Base-by-base conservation (phyloP, 2,329 filamentous ascomycete species). In the Colletotrichum sp. region DNA sequence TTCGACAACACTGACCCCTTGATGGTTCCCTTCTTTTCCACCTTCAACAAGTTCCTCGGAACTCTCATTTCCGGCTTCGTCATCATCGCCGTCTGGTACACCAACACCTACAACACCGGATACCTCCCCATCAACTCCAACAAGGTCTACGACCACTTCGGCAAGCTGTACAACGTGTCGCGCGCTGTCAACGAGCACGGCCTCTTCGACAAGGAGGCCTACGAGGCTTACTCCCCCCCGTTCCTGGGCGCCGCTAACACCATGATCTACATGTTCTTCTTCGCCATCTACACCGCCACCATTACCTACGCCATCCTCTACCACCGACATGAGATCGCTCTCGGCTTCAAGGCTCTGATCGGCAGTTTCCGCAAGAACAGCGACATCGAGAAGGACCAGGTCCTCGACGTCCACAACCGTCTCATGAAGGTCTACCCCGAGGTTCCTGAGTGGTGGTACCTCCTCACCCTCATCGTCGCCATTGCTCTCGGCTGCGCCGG, bases 1-100 rank as follows among this genome's bases (percentile, higher is more conserved):
- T 78, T 60, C 79, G 78, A 13, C 60, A 76, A 76, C 71, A 80
- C 84, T 78, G 83, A 86, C 65, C 86, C 86, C 4, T 79, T 87
- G 69, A 88, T 88, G 85, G 84, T 88, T 9, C 89, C 89, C 5
- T 89, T 89, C 80, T 90, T 92, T 83, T 90, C 90, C 32, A 93
- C 92, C 59, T 86, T 91, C 71, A 94, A 94, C 82, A 90, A 89
- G 26, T 86, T 93, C 76, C 83, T 92, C 60, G 92, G 92, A 34
- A 87, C 90, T 66, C 86, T 92, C 15, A 77, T 90, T 39, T 90
- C 88, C 59, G 88, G 89, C 79, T 89, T 90, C 84, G 84, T 93
- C 16, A 85, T 91, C 16, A 82, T 90, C 4, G 90, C 84, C 30
- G 80, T 94, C 10, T 93, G 92, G 84, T 94, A 90, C 81, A 88